phyloP scores from a whole-genome alignment of 73 alveolate genomes.

The Paraurostyla sp. region DNA sequence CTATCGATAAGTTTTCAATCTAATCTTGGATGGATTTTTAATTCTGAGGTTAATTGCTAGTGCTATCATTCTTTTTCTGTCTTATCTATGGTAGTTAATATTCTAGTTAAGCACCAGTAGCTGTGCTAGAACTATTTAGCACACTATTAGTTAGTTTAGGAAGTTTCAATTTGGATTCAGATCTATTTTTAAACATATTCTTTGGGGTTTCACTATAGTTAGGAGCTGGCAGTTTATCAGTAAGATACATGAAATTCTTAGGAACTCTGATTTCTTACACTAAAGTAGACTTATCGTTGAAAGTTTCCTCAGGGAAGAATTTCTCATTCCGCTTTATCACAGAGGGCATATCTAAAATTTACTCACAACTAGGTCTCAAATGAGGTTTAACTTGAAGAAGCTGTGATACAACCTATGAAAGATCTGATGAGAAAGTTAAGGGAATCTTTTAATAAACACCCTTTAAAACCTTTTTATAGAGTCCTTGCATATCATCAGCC shows the following conservation, averaged over 20 bases:
- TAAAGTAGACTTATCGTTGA: slow-evolving; percentile 4
- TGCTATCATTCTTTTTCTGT: background rate
- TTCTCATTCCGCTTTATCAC: slow-evolving; percentile 50
- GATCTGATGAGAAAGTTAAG: slow-evolving; percentile 76
- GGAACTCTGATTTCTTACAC: slow-evolving; percentile 58
- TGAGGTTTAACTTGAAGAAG: slow-evolving; percentile 78
- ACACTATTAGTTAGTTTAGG: slow-evolving; percentile 38
- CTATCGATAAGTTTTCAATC: background rate
- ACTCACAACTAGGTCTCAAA: slow-evolving; percentile 72
- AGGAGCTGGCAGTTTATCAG: slow-evolving; percentile 59
- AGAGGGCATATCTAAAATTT: slow-evolving; percentile 59
- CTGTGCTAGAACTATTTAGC: background rate
- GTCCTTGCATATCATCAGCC: slow-evolving; percentile 96
- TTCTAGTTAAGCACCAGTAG: background rate
- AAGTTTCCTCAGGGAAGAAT: slow-evolving; percentile 66
- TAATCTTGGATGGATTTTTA: background rate
- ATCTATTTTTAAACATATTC: slow-evolving; percentile 39
- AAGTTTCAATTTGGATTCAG: slow-evolving; percentile 31
- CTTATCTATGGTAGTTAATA: background rate
- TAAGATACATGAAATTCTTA: slow-evolving; percentile 51
- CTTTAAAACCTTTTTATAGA: slow-evolving; percentile 85
- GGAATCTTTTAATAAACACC: slow-evolving; percentile 90
- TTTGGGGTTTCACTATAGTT: background rate
- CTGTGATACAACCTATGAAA: slow-evolving; percentile 74
- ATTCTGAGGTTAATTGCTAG: background rate